Conservation (phyloP, 1,284 basidiomycete genomes). For the Cryptococcus hybrid region DNA sequence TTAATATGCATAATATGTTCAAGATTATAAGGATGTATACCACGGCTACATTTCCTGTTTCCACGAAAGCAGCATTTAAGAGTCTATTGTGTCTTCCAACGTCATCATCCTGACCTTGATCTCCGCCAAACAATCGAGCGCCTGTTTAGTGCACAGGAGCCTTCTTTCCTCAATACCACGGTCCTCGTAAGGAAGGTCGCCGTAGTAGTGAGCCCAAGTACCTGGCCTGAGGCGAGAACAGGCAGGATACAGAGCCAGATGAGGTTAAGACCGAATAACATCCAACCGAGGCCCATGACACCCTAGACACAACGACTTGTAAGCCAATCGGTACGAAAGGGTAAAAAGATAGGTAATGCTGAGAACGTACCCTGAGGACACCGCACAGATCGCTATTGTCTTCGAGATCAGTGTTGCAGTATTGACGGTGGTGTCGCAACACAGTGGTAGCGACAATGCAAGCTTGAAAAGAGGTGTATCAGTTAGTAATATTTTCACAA, state of each 20-base stretch:
- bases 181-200: constrained; percentile 20
- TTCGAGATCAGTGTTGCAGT: constrained; percentile 16
- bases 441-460: constrained; percentile 24
- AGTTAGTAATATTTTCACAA: no score
- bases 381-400: constrained; percentile 25
- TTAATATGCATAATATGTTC: neutral
- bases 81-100: no score
- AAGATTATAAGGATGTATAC: neutral
- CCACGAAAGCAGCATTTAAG: no score
- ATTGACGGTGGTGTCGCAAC: constrained; percentile 17
- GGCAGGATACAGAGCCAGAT: constrained; percentile 25
- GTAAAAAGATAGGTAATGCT: neutral
- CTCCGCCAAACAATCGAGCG: neutral
- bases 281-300: constrained; percentile 24
- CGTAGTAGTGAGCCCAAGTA: constrained; percentile 16
- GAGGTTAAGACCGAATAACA: constrained; percentile 23
- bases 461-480: constrained; percentile 5
- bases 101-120: no score
- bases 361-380: constrained; percentile 20
- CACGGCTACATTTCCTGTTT: no score
- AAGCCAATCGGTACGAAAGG: constrained; percentile 1
- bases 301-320: constrained; percentile 13
- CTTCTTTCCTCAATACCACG: constrained; percentile 5
- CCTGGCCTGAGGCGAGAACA: constrained; percentile 9
- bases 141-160: constrained; percentile 16